Conservation (phyloP, 495 filamentous ascomycete genomes). For the Penicillium maclennaniae region DNA sequence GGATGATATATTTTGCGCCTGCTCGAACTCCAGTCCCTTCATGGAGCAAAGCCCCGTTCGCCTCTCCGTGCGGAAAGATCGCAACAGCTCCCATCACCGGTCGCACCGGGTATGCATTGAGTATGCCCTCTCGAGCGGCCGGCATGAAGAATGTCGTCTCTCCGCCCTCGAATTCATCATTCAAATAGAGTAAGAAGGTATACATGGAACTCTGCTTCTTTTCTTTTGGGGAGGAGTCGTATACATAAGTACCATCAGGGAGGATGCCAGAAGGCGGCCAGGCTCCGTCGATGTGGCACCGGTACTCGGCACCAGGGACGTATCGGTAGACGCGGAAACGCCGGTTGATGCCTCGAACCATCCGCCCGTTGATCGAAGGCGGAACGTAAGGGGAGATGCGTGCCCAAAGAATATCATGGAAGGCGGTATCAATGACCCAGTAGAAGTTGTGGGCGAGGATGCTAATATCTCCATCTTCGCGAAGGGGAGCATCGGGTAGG, state of each 20-base stretch:
- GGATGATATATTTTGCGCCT: constrained; percentile 40
- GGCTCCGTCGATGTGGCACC: constrained; percentile 39
- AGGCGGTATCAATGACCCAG: constrained; percentile 36
- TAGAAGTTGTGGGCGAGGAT: constrained; percentile 43
- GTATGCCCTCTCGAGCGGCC: constrained; percentile 30
- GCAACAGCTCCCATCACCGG: constrained; percentile 42
- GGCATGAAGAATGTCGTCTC: constrained; percentile 41
- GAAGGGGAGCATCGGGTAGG: constrained; percentile 34
- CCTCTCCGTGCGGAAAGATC: constrained; percentile 37
- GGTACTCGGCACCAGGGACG: constrained; percentile 38
- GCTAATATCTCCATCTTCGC: constrained; percentile 37
- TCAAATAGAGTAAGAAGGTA: constrained; percentile 38
- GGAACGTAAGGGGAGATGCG: constrained; percentile 33
- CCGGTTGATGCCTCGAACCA: constrained; percentile 34
- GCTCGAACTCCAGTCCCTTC: constrained; percentile 37
- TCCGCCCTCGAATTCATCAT: constrained; percentile 41
- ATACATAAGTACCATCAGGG: constrained; percentile 33
- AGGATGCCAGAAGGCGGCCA: constrained; percentile 39
- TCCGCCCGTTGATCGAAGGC: constrained; percentile 27
- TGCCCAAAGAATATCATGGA: constrained; percentile 39
- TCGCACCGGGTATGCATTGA: constrained; percentile 37
- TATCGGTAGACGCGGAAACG: constrained; percentile 41
- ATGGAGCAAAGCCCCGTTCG: constrained; percentile 37
- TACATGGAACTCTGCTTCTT: constrained; percentile 40
- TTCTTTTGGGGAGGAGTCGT: constrained; percentile 34